Evolutionary conservation across 768 basidiomycete species (phyloP), one percentile per base, ranked within the genome.

Genomic region (Tubosaeta sp.): DNA sequence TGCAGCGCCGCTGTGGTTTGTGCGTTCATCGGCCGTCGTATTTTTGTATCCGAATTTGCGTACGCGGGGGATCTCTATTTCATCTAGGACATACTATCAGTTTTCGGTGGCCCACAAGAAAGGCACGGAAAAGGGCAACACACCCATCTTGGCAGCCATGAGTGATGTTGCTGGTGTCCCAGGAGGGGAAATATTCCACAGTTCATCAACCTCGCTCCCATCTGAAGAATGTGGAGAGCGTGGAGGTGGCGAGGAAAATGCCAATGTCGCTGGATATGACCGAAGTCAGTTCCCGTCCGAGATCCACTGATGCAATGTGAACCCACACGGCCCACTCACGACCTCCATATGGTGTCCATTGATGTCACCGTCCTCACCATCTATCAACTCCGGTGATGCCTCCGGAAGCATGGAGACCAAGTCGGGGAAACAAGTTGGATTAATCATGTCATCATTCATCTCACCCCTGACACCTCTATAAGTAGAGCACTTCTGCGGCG

Each of bases 311-410:
- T 32, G 41, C 16, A 14, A 52, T 46, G 31, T 53, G 42, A 38
- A 75, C 78, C 39, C 59, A 87, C 87, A 64, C 83, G 84, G 84
- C 25, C 84, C 86, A 63, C 80, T 74, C 1, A 86, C 76, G 30
- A 86, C 59, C 9, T 75, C 68, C 73, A 88, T 76, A 61, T 80
- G 78, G 44, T 75, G 73, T 30, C 59, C 61, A n/a, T 73, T 67
- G 6, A 80, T 53, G 43, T 80, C 76, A 4, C 65, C 66, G 21
- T 78, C 76, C 31, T 73, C 67, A 43, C 76, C 69, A 36, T 73
- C 68, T 41, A 64, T 58, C 40, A 69, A 51, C 40, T 63, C 56
- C 11, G 52, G 54, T 31, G 62, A 61, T 10, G 63, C 61, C 32
- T 21, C 38, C 45, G 44, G 52, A 24, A 70, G 40, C 40, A 70